Evolutionary conservation across 1,139 yeast genomes (phyloP), one percentile per base, ranked within the genome.

Genomic region (Blastobotrys illinoisensis): DNA sequence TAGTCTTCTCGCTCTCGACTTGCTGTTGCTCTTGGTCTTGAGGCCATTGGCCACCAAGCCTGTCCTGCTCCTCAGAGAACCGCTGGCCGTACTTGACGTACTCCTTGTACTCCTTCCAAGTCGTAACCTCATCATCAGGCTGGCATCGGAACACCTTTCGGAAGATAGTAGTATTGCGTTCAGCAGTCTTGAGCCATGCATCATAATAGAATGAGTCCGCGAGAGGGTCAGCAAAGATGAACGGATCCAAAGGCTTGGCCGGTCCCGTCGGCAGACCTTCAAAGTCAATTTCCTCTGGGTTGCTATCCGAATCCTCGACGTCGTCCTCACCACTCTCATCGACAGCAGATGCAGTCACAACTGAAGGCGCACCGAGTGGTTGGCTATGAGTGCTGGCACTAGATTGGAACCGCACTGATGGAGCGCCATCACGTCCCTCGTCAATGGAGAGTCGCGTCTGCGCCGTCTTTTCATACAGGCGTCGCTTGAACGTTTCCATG

Each of bases 71-170:
- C 26, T 58, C 58, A 24, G 73, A 71, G 58, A 74, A 73, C 45
- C 66, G 60, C 54, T 71, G 70, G 40, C 66, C 68, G 54, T 65
- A 68, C 9, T 66, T 64, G 46, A 62, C 78, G 68, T 77, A 88
- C 44, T 79, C 83, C 67, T 88, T 90, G 69, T 90, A 95, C 51
- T 89, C 96, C 56, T 81, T 80, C 99, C 99, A 95, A 0, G 93
- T 80, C 20, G 78, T 77, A 13, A 93, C 98, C 14, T 80, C 77
- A 67, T 93, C 89, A 69, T 95, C 99, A 0, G 99, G 99, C 68
- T 93, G 98, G 60, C 90, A 83, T 61, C 91, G 93, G 78, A 95
- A 95, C 2, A 93, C 89, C 70, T 86, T 77, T 58, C 97, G 78
- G 72, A 80, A 95, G 6, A 93, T 74, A 57, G 81, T 79, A 0